Percentiles rank a stretch among this genome's conserved stretches.
Conservation (phyloP, 805 yeast genomes). For the Wickerhamomyces bisporus region DNA sequence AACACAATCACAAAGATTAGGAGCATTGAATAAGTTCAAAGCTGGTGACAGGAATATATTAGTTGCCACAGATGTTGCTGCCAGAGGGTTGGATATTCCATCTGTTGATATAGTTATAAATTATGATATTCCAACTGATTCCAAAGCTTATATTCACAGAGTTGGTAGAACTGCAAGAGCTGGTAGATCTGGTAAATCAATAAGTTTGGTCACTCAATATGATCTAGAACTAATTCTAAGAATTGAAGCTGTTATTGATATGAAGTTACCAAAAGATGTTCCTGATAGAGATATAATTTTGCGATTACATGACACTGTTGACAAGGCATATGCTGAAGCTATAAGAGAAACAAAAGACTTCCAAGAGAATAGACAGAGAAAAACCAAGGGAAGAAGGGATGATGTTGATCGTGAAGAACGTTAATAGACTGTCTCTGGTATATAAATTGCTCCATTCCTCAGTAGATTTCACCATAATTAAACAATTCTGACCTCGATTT, state of each 20-base stretch:
- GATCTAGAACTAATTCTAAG: slow-evolving; percentile 85
- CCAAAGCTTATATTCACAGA: slow-evolving; percentile 79
- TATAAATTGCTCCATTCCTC: too few relatives aligned
- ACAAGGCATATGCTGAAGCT: slow-evolving; percentile 87
- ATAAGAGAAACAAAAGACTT: slow-evolving; percentile 39
- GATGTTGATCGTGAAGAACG: slow-evolving; percentile 24
- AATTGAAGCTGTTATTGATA: slow-evolving; percentile 82
- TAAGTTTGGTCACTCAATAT: slow-evolving; percentile 89
- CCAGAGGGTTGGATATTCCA: slow-evolving; percentile 84
- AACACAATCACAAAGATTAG: slow-evolving; percentile 77
- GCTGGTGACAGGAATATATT: slow-evolving; percentile 63
- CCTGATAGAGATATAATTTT: slow-evolving; percentile 74
- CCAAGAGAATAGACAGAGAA: slow-evolving; percentile 20
- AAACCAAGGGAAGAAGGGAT: slow-evolving; percentile 14
- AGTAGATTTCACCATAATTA: too few relatives aligned
- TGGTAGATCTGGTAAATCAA: slow-evolving; percentile 82
- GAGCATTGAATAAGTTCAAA: slow-evolving; percentile 75
- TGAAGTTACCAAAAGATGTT: slow-evolving; percentile 78
- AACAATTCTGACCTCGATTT: too few relatives aligned
- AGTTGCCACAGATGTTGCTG: slow-evolving; percentile 86
- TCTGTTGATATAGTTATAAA: slow-evolving; percentile 72
- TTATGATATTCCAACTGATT: slow-evolving; percentile 78
- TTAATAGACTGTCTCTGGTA: neutral
- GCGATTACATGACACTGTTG: slow-evolving; percentile 80
- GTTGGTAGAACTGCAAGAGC: slow-evolving; percentile 97